Base-by-base conservation (phyloP, 208 protist species). In the Porcisia hertigi region DNA sequence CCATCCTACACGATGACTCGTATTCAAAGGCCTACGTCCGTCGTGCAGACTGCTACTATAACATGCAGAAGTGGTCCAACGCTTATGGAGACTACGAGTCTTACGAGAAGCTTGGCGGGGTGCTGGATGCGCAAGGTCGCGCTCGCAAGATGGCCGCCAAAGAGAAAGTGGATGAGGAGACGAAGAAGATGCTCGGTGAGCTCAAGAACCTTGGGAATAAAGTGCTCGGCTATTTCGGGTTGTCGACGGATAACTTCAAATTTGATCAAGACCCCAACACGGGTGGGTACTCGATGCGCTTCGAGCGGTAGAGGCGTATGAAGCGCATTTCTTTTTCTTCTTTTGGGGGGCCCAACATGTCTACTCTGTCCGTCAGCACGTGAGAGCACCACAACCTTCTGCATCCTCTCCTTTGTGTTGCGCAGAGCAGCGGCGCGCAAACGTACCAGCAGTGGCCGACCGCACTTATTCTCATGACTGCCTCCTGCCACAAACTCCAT, bases 161-260 rank as follows among this genome's bases (percentile, higher is more conserved):
- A 75, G 81, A 64, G 41, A 95, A 98, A 80, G 86, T 95, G 60
- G 95, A 99, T 69, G 85, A 90, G 54, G 94, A 98, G 69, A 95
- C 98, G 89, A 86, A 98, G 69, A 97, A 98, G 80, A 98, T 98
- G 96, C 53, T 98, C 34, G 89, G 93, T 36, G 92, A 99, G 65
- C 85, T 99, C 54, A 99, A 99, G 83, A 91, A 98, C 67, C 73
- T 99, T 1, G 98, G 98, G 9, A 99, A 99, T 81, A 90, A 86
- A n/a, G 82, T 99, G 47, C 86, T 99, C 11, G 96, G 97, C 30
- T 97, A 96, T 73, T 99, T 99, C 85, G 98, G 98, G 14, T 72
- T 99, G 16, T 98, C 90, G 3, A 97, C 97, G 16, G 97, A 99
- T 71, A 99, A 99, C 85, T 99, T 99, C 80, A 96, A 99, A 86